Conservation (phyloP, 2,329 filamentous ascomycete species). For the Aspergillus caelatus region DNA sequence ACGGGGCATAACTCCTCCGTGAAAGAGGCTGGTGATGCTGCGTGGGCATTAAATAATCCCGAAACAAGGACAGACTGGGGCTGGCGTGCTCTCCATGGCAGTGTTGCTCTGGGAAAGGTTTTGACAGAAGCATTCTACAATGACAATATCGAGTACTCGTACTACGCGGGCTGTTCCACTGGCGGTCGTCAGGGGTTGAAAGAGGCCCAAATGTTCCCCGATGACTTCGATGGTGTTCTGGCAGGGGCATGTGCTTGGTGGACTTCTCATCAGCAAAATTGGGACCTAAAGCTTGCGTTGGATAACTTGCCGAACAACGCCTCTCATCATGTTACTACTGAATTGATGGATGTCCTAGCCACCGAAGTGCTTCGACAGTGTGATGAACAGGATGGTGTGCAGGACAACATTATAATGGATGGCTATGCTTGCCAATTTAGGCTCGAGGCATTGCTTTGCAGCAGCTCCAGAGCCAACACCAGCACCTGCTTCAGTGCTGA, state of each 20-base stretch:
- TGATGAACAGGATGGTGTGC: constrained; percentile 53
- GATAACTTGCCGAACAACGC: constrained; percentile 53
- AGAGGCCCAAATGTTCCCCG: constrained; percentile 55
- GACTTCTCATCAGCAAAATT: constrained; percentile 50
- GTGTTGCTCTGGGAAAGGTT: constrained; percentile 51
- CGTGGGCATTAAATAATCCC: constrained; percentile 31
- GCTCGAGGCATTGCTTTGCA: constrained; percentile 32
- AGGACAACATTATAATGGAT: constrained; percentile 54
- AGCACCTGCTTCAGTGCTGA: constrained; percentile 46
- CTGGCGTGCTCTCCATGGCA: constrained; percentile 51
- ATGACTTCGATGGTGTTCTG: constrained; percentile 62
- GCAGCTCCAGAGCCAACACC: constrained; percentile 25
- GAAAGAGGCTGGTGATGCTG: constrained; percentile 12
- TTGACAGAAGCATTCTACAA: constrained; percentile 54
- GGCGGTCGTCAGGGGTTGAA: constrained; percentile 63
- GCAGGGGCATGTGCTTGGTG: constrained; percentile 56
- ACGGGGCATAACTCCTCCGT: constrained; percentile 47
- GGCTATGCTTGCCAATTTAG: constrained; percentile 50
- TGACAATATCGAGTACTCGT: constrained; percentile 42
- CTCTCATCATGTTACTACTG: constrained; percentile 45
- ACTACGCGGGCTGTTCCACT: constrained; percentile 57
- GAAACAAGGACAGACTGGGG: constrained; percentile 44
- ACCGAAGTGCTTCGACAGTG: constrained; percentile 54
- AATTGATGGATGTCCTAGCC: constrained; percentile 49
- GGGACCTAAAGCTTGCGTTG: constrained; percentile 48